phyloP scores from a whole-genome alignment of 352 stramenopile species.

The Phytophthora pseudosyringae region DNA sequence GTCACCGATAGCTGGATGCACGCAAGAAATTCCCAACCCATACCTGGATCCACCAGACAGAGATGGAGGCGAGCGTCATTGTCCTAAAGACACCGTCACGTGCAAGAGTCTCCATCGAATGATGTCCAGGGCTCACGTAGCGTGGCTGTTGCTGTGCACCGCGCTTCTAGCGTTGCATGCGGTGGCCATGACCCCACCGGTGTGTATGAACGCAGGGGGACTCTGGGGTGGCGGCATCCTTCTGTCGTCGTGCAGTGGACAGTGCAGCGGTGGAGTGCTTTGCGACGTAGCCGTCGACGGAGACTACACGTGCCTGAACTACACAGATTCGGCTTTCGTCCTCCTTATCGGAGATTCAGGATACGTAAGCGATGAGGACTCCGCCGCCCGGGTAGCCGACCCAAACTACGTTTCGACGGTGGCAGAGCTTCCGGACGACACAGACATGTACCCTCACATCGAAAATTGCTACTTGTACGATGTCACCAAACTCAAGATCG shows the following conservation, averaged over 20 bases:
- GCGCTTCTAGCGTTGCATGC: conserved; percentile 2
- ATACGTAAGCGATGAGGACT: conserved; percentile 30
- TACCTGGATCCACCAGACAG: conserved; percentile 3
- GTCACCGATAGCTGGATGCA: conserved; percentile 7
- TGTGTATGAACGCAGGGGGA: conserved; percentile 27
- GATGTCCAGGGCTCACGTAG: conserved; percentile 11
- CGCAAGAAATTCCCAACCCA: conserved; percentile 18
- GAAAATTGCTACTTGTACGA: conserved; percentile 34
- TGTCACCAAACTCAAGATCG: conserved; percentile 24
- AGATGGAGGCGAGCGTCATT: conserved; percentile 10
- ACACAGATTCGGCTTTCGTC: conserved; percentile 31
- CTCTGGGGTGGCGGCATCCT: conserved; percentile 26
- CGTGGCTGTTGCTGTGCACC: conserved; percentile 1
- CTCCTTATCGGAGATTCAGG: conserved; percentile 29
- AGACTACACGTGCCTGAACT: conserved; percentile 30
- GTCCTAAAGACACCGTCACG: conserved; percentile 14
- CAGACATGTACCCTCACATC: conserved; percentile 19
- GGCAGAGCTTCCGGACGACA: conserved; percentile 20
- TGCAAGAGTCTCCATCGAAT: conserved; percentile 10
- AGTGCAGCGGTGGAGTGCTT: conserved; percentile 16
- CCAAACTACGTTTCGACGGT: conserved; percentile 16
- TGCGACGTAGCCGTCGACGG: conserved; percentile 24
- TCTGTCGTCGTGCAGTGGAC: conserved; percentile 26
- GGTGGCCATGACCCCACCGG: conserved; percentile 23
- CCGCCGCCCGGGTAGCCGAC: conserved; percentile 17